Percentiles rank a stretch among this genome's conserved stretches.
These are phyloP conservation scores for Xylaria multiplex DNA, from an alignment of 2,329 filamentous ascomycete species.

Conservation along the genomic window DNA sequence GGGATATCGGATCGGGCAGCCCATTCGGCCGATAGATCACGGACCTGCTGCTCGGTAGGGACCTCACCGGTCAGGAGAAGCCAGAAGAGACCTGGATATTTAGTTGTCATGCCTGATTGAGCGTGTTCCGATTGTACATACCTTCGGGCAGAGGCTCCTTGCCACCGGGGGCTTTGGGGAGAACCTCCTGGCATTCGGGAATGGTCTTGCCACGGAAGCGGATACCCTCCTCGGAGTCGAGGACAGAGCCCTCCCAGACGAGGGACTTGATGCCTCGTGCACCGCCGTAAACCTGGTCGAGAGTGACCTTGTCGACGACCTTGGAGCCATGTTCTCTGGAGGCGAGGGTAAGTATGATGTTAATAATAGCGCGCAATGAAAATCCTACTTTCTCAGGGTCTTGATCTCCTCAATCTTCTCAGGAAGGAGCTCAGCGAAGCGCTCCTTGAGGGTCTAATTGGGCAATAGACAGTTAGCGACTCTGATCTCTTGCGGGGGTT, in stretches of 20 bases:
- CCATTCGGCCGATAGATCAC: slow-evolving; percentile 98
- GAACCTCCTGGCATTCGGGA: slow-evolving; percentile 96
- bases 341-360: slow-evolving; percentile 43
- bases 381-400: slow-evolving; percentile 89
- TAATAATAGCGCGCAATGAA: slow-evolving; percentile 32
- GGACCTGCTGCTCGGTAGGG: slow-evolving; percentile 96
- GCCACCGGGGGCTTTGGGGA: slow-evolving; percentile 96
- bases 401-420: slow-evolving; percentile 99
- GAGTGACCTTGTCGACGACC: slow-evolving; percentile 95
- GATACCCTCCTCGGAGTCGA: slow-evolving; percentile 98
- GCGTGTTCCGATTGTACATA: slow-evolving; percentile 47
- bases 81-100: slow-evolving; percentile 84
- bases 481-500: background rate
- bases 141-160: slow-evolving; percentile 97
- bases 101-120: slow-evolving; percentile 23
- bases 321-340: slow-evolving; percentile 90
- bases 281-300: slow-evolving; percentile 99
- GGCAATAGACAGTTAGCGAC: slow-evolving; percentile 40
- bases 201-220: slow-evolving; percentile 99
- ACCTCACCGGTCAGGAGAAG: slow-evolving; percentile 98
- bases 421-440: slow-evolving; percentile 94
- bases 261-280: slow-evolving; percentile 98
- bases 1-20: slow-evolving; percentile 95
- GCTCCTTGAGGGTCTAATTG: slow-evolving; percentile 90
- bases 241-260: slow-evolving; percentile 98